These are phyloP conservation scores for Microbotryomycetes sp. DNA, from an alignment of 1,284 basidiomycete genomes.

Conservation along the genomic window DNA sequence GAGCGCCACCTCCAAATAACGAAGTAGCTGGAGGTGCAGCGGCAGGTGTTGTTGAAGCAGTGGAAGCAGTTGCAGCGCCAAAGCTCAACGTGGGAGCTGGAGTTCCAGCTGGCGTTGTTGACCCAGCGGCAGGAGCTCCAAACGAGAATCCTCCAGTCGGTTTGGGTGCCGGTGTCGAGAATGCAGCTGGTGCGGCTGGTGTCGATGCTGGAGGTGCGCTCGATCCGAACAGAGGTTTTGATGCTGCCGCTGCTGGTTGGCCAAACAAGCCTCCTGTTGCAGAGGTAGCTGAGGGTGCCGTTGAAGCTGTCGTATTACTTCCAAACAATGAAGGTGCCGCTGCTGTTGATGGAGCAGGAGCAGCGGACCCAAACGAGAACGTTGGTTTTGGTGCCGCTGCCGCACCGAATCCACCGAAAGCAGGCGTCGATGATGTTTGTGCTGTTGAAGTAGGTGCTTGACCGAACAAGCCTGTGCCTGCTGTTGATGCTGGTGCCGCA, in stretches of 20 bases:
- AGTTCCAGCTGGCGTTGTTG: slow-evolving; percentile 21
- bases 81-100: slow-evolving; percentile 2
- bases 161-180: slow-evolving; percentile 6
- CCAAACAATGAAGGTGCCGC: slow-evolving; percentile 34
- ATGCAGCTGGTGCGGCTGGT: slow-evolving; percentile 8
- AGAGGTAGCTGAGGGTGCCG: slow-evolving; percentile 30
- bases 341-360: slow-evolving; percentile 19
- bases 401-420: slow-evolving; percentile 2
- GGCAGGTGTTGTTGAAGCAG: background rate
- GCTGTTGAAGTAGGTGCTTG: background rate
- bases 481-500: slow-evolving; percentile 1
- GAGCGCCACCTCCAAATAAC: slow-evolving; percentile 10
- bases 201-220: slow-evolving; percentile 25
- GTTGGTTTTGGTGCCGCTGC: slow-evolving; percentile 35
- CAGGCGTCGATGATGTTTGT: background rate
- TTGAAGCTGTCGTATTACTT: slow-evolving; percentile 10
- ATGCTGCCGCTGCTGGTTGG: slow-evolving; percentile 32
- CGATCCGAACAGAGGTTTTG: slow-evolving; percentile 31
- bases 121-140: slow-evolving; percentile 9
- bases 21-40: slow-evolving; percentile 5
- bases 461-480: slow-evolving; percentile 18
- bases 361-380: slow-evolving; percentile 38
- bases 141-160: slow-evolving; percentile 11
- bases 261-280: slow-evolving; percentile 37
- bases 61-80: slow-evolving; percentile 1